Conservation (phyloP, 768 basidiomycete species). For the Exidia glandulosa region DNA sequence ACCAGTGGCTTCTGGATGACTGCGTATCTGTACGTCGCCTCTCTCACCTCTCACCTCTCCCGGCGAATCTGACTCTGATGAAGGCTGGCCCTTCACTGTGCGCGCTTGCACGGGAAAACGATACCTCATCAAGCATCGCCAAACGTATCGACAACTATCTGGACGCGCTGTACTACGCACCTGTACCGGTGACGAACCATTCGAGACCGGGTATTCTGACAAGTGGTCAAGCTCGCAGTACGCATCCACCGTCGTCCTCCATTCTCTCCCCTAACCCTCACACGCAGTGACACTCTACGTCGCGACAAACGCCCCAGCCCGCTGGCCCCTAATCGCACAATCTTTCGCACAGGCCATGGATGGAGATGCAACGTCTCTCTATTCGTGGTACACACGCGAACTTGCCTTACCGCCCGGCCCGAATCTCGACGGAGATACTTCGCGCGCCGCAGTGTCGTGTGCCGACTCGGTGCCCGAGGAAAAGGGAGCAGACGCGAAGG, state of each 20-base stretch:
- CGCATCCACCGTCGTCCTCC: no score
- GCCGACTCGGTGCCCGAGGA: background rate
- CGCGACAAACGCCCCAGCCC: no score
- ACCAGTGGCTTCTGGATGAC: background rate
- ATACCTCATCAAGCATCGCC: background rate
- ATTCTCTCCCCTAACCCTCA: no score
- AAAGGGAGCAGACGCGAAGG: background rate
- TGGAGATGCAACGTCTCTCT: background rate
- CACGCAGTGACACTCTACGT: no score
- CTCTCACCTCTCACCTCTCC: background rate
- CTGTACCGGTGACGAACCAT: background rate
- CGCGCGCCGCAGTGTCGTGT: background rate
- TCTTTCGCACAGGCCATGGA: background rate
- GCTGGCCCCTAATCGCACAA: background rate
- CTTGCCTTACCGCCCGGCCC: background rate
- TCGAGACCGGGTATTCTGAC: background rate
- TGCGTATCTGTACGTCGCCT: background rate
- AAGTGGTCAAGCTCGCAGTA: background rate
- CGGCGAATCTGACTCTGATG: background rate
- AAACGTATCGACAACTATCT: background rate
- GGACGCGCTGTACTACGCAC: background rate
- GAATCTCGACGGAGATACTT: background rate
- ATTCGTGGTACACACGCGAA: background rate
- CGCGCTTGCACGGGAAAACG: background rate
- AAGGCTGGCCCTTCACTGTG: background rate